Base-by-base conservation (phyloP, 768 basidiomycete genomes). In the Podaxis sp. region DNA sequence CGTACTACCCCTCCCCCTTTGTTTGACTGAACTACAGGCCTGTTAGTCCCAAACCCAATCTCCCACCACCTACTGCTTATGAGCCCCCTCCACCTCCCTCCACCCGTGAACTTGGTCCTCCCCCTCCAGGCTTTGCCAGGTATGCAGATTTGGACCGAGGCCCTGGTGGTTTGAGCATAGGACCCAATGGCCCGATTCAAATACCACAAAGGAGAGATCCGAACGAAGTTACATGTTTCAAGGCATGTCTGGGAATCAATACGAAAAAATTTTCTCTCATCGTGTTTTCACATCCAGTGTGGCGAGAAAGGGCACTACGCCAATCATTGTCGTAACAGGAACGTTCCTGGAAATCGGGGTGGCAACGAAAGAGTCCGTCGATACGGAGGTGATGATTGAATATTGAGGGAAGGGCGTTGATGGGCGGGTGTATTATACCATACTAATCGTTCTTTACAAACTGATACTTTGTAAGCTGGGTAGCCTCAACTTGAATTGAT, bases 301-400 rank as follows among this genome's bases (percentile, higher is more conserved):
- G 93, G 93, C 40, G 88, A 93, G 73, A 89, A 90, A 67, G 96
- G 96, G 1, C 96, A 98, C 71, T 96, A 96, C 71, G 96, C 96
- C 19, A 96, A 97, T 72, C 88, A 92, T 68, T 97, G 96, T 74
- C 85, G 89, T 46, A 95, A 95, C 73, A 79, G 91, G 60, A 95
- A 94, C 72, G 89, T 94, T 24, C 94, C 94, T 27, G 94, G 94
- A 12, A 94, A 93, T 72, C 83, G 94, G 54, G 94, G 94, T 60
- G 94, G 94, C 7, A 75, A 87, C 52, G 91, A 92, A 66, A 81
- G 82, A 49, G 63, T 73, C n/a, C 71, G 78, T 77, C 55, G 73
- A 56, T 62, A 62, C 13, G 61, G 54, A 70, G 66, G 74, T 66
- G 50, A 67, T 55, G 64, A 67, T 58, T 61, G 27, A 29, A 6